Conservation (phyloP, 2,329 filamentous ascomycete genomes). For the Cytospora piceicola region DNA sequence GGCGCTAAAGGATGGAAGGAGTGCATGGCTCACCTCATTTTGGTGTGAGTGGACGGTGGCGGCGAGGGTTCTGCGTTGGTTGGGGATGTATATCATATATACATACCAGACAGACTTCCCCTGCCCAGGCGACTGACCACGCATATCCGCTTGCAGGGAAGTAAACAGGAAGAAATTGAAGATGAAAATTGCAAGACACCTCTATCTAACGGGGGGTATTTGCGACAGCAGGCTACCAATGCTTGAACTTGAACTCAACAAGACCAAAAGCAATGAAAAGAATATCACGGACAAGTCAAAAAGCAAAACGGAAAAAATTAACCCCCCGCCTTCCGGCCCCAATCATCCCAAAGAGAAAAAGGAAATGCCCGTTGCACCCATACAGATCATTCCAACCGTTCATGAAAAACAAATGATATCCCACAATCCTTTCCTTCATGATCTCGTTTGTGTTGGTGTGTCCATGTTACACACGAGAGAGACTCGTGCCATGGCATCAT, state of each 20-base stretch:
- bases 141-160: not conserved
- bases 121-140: not conserved
- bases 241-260: not conserved
- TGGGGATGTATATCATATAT: no score
- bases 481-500: conserved; percentile 2
- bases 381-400: not conserved
- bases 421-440: conserved; percentile 1
- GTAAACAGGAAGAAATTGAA: not conserved
- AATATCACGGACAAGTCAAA: not conserved
- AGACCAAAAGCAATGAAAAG: not conserved
- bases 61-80: no score
- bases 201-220: conserved; percentile 30
- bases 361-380: not conserved
- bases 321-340: conserved; percentile 1
- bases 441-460: conserved; percentile 1
- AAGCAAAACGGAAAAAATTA: not conserved
- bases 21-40: not conserved
- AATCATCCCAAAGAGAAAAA: conserved; percentile 13
- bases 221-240: conserved; percentile 20
- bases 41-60: not conserved
- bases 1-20: not conserved
- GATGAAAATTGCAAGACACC: conserved; percentile 8
- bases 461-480: not conserved
- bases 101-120: not conserved
- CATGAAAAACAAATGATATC: no score